Conservation (phyloP, 352 stramenopile species). For the Globisporangium solare region DNA sequence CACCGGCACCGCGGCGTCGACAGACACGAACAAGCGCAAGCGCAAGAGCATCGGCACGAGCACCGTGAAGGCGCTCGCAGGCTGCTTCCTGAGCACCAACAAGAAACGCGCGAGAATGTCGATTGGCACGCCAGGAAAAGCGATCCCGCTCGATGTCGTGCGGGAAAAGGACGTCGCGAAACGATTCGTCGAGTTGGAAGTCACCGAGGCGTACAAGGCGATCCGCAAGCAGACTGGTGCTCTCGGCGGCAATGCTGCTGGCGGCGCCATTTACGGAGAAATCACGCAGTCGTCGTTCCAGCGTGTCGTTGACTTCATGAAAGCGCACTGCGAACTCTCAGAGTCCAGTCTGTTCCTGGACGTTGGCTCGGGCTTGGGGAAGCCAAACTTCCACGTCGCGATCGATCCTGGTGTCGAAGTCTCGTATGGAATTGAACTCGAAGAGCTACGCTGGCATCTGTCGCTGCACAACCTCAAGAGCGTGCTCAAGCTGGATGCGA, state of each 20-base stretch:
- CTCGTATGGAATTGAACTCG: slow-evolving; percentile 95
- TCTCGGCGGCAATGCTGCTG: slow-evolving; percentile 92
- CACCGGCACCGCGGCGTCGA: slow-evolving; percentile 4
- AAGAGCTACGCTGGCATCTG: slow-evolving; percentile 93
- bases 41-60: slow-evolving; percentile 40
- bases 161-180: slow-evolving; percentile 66
- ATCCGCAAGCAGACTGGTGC: slow-evolving; percentile 93
- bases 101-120: slow-evolving; percentile 66
- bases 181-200: slow-evolving; percentile 75
- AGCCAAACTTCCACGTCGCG: slow-evolving; percentile 97
- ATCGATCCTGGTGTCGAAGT: slow-evolving; percentile 94
- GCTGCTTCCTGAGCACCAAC: slow-evolving; percentile 15
- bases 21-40: slow-evolving; percentile 36
- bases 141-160: slow-evolving; percentile 45
- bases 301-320: slow-evolving; percentile 93
- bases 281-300: slow-evolving; percentile 97
- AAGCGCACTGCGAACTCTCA: slow-evolving; percentile 89
- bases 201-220: slow-evolving; percentile 88
- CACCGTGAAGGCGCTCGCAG: slow-evolving; percentile 20
- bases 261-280: slow-evolving; percentile 98
- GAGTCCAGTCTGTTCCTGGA: slow-evolving; percentile 93
- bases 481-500: slow-evolving; percentile 70
- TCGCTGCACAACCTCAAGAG: slow-evolving; percentile 92
- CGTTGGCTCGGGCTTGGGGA: slow-evolving; percentile 95
- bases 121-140: slow-evolving; percentile 69